Percentiles rank a stretch among this genome's conserved stretches.
These are phyloP conservation scores for Pythium pectinolyticum DNA, from an alignment of 352 stramenopile species.

Conservation along the genomic window DNA sequence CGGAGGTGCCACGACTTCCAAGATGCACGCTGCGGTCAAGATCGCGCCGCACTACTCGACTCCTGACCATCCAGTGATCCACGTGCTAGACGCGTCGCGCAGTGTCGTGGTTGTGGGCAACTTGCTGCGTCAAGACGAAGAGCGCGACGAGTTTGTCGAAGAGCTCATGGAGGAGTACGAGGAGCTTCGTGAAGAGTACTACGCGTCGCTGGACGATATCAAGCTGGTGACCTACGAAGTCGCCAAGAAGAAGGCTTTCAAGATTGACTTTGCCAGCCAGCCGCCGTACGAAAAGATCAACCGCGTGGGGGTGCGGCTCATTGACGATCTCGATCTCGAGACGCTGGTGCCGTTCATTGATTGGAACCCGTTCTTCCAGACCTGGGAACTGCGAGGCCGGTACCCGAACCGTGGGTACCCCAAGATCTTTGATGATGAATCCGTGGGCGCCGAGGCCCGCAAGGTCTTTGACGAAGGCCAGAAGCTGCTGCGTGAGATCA, in stretches of 20 bases:
- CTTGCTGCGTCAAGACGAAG: constrained; percentile 88
- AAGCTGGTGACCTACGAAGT: constrained; percentile 56
- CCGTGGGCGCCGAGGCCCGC: constrained; percentile 92
- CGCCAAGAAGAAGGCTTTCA: constrained; percentile 65
- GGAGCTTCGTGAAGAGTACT: constrained; percentile 88
- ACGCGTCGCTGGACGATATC: constrained; percentile 72
- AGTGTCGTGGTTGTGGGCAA: constrained; percentile 95
- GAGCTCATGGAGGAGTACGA: constrained; percentile 94
- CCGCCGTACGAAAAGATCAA: constrained; percentile 86
- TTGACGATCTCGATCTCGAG: constrained; percentile 85
- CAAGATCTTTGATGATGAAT: constrained; percentile 98
- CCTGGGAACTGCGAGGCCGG: constrained; percentile 95
- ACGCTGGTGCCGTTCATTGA: constrained; percentile 96
- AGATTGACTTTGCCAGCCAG: constrained; percentile 90
- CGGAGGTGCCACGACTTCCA: constrained; percentile 95
- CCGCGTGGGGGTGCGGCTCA: constrained; percentile 83
- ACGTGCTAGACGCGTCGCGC: constrained; percentile 97
- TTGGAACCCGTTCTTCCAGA: constrained; percentile 99
- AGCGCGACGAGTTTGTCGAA: constrained; percentile 92
- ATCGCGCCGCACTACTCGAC: constrained; percentile 96
- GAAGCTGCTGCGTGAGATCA: constrained; percentile 93
- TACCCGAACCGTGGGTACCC: constrained; percentile 98
- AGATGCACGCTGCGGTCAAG: constrained; percentile 99
- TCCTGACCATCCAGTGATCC: constrained; percentile 94
- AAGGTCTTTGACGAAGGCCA: constrained; percentile 98